These are phyloP conservation scores for Reutealis trisperma DNA, from an alignment of 345 rosid species.

Conservation along the genomic window DNA sequence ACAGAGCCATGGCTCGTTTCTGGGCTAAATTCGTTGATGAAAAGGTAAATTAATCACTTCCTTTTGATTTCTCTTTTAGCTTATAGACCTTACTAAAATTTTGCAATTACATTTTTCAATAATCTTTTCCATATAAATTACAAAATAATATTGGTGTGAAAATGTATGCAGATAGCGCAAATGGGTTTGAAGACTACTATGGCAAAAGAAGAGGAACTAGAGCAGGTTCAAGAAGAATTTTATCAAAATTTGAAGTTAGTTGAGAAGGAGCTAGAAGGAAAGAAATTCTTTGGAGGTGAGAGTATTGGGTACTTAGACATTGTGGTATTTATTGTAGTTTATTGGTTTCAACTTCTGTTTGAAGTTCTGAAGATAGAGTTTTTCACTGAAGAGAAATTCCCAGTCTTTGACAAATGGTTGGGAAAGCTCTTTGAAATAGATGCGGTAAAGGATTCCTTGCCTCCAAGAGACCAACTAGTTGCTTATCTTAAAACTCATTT, in stretches of 20 bases:
- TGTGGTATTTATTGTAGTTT: background rate
- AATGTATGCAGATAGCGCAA: background rate
- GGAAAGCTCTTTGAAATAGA: background rate
- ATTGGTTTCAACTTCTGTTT: background rate
- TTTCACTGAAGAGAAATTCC: background rate
- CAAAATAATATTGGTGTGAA: too few species aligned
- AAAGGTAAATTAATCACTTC: too few species aligned
- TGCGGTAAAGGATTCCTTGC: background rate
- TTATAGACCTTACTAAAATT: too few species aligned
- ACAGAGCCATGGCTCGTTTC: too few species aligned
- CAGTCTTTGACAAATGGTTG: background rate
- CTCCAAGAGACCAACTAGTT: background rate
- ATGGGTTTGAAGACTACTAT: background rate
- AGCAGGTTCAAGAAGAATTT: background rate
- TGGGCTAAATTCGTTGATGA: too few species aligned
- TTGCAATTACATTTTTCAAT: too few species aligned
- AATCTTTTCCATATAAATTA: too few species aligned
- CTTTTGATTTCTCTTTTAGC: too few species aligned
- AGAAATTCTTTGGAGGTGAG: conserved; percentile 1
- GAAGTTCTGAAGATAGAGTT: background rate
- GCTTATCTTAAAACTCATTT: too few species aligned
- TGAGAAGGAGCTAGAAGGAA: background rate
- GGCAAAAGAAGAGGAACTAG: background rate
- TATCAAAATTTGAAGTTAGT: background rate
- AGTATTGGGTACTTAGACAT: background rate